Conservation (phyloP, 257 asterid genomes). For the Mentha longifolia region DNA sequence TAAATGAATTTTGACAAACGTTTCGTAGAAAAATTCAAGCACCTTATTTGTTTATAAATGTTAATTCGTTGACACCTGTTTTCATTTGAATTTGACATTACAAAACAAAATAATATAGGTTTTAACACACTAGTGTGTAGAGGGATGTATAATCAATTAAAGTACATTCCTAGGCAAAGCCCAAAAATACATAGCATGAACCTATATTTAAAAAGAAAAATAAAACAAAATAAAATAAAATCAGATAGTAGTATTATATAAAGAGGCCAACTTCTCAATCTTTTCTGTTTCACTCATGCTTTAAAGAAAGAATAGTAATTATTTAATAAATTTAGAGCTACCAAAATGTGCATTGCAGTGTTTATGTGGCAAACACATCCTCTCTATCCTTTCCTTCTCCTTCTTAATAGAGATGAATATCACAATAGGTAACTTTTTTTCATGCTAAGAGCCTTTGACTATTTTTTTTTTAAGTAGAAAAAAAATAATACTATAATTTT, state of each 20-base stretch:
- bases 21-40: no score
- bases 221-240: no score
- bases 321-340: not conserved
- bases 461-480: no score
- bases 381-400: constrained; percentile 62
- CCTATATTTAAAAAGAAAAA: not conserved
- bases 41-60: not conserved
- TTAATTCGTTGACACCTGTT: not conserved
- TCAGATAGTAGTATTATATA: no score
- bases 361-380: constrained; percentile 74
- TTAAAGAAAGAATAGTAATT: not conserved
- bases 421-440: constrained; percentile 56
- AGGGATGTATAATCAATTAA: constrained; percentile 20
- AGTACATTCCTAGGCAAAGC: not conserved
- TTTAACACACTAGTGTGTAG: not conserved
- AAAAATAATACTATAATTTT: no score
- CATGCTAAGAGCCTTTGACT: not conserved
- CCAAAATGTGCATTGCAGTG: constrained; percentile 68
- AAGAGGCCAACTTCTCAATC: no score
- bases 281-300: no score
- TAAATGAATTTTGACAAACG: no score
- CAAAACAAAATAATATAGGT: not conserved
- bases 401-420: constrained; percentile 80
- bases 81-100: not conserved
- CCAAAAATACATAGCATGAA: constrained; percentile 5